Conservation (phyloP, 2,329 filamentous ascomycete species). For the Scedosporium dehoogii region DNA sequence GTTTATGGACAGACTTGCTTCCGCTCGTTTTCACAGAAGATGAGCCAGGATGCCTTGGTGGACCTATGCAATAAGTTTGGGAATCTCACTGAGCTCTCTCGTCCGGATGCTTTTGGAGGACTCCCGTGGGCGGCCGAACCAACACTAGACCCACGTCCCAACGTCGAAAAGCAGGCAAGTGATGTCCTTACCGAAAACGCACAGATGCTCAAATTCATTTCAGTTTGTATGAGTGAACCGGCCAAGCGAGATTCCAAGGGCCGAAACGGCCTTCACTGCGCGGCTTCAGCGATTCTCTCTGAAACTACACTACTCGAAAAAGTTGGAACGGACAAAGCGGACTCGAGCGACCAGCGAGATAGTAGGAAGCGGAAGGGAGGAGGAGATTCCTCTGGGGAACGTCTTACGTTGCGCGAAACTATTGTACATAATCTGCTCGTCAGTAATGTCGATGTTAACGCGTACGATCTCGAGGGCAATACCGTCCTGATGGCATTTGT, state of each 20-base stretch:
- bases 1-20: conserved; percentile 43
- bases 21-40: not conserved
- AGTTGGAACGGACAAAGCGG: conserved; percentile 15
- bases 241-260: conserved; percentile 27
- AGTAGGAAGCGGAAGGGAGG: conserved; percentile 10
- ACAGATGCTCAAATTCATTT: too few relatives aligned
- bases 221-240: too few relatives aligned
- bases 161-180: conserved; percentile 14
- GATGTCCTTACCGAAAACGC: conserved; percentile 13
- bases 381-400: conserved; percentile 21
- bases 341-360: conserved; percentile 12
- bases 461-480: conserved; percentile 40
- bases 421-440: conserved; percentile 21
- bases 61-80: too few relatives aligned
- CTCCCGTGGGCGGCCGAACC: too few relatives aligned
- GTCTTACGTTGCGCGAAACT: conserved; percentile 17
- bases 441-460: conserved; percentile 36
- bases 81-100: too few relatives aligned
- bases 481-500: conserved; percentile 48
- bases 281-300: conserved; percentile 42
- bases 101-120: too few relatives aligned
- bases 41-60: too few relatives aligned
- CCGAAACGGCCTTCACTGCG: conserved; percentile 47
- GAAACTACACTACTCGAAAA: conserved; percentile 25
- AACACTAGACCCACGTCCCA: too few relatives aligned